These are phyloP conservation scores for Neurospora tetraspora DNA, from an alignment of 495 filamentous ascomycete species.

Conservation along the genomic window DNA sequence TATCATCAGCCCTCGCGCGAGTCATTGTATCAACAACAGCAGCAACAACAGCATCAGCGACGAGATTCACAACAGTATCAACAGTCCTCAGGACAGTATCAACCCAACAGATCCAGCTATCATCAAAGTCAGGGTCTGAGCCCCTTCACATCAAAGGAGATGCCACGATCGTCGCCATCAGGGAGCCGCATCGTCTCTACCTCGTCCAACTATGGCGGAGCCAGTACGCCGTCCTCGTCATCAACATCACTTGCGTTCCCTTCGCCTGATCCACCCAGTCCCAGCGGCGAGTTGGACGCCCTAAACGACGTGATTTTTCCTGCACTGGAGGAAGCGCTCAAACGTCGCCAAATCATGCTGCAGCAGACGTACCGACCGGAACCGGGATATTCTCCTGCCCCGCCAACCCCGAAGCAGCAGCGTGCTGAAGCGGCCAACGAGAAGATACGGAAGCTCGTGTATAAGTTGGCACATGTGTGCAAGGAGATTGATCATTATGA, in stretches of 20 bases:
- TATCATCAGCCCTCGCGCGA: slow-evolving; percentile 1
- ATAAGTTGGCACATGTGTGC: slow-evolving; percentile 66
- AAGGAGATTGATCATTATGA: slow-evolving; percentile 83
- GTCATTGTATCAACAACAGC: slow-evolving; percentile 3
- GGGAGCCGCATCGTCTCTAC: slow-evolving; percentile 1
- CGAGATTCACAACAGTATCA: not conserved
- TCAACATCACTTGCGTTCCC: slow-evolving; percentile 28
- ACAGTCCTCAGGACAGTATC: not conserved
- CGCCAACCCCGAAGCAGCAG: slow-evolving; percentile 42
- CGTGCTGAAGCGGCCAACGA: slow-evolving; percentile 69
- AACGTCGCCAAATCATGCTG: slow-evolving; percentile 60
- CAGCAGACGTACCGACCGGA: slow-evolving; percentile 42
- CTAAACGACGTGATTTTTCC: slow-evolving; percentile 80
- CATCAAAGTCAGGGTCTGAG: slow-evolving; percentile 3
- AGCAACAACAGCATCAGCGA: not conserved
- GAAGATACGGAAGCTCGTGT: slow-evolving; percentile 65
- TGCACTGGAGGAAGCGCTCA: slow-evolving; percentile 78
- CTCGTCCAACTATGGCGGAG: slow-evolving; percentile 1
- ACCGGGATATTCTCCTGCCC: slow-evolving; percentile 15
- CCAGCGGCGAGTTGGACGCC: slow-evolving; percentile 45
- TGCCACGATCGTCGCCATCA: slow-evolving; percentile 8
- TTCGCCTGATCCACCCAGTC: slow-evolving; percentile 33
- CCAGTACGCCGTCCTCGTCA: not conserved
- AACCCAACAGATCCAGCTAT: slow-evolving; percentile 3
- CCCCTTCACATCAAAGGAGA: slow-evolving; percentile 15